Evolutionary conservation across 805 yeast species (phyloP).

Genomic region (Ogataea haglerorum): DNA sequence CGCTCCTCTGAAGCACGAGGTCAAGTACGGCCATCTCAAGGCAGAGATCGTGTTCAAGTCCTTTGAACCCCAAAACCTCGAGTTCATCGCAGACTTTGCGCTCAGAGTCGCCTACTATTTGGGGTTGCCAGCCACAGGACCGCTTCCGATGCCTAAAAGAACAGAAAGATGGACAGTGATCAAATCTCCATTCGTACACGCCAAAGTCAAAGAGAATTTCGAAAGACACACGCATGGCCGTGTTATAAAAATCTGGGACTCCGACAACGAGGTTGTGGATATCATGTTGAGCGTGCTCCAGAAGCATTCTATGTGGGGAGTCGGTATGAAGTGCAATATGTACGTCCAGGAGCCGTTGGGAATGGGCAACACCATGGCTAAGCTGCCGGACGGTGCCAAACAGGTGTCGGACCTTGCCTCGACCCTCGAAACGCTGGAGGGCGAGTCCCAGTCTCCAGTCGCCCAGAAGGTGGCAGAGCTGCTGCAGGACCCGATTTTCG

Average conservation of each 20-base stretch:
- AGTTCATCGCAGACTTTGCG: constrained; percentile 79
- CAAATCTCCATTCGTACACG: constrained; percentile 89
- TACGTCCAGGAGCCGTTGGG: constrained; percentile 51
- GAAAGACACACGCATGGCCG: constrained; percentile 83
- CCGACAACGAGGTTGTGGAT: constrained; percentile 81
- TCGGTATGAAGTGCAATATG: constrained; percentile 75
- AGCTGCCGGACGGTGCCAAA: constrained; percentile 21
- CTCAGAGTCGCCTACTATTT: constrained; percentile 86
- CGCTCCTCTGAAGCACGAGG: constrained; percentile 70
- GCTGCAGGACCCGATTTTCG: constrained; percentile 67
- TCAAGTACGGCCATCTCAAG: constrained; percentile 68
- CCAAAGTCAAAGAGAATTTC: constrained; percentile 91
- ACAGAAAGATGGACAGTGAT: constrained; percentile 92
- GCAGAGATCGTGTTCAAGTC: constrained; percentile 77
- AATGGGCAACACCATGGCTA: constrained; percentile 39
- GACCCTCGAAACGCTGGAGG: constrained; percentile 24
- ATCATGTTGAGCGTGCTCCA: constrained; percentile 73
- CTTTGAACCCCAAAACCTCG: constrained; percentile 65
- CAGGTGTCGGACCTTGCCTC: constrained; percentile 21
- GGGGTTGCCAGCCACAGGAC: constrained; percentile 81
- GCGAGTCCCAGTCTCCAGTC: constrained; percentile 38
- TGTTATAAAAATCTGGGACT: constrained; percentile 71
- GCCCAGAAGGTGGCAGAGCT: constrained; percentile 68
- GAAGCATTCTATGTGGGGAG: constrained; percentile 76
- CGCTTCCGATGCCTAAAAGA: constrained; percentile 63